Evolutionary conservation across 1,284 basidiomycete species (phyloP).

Genomic region (Ganoderma sp.): DNA sequence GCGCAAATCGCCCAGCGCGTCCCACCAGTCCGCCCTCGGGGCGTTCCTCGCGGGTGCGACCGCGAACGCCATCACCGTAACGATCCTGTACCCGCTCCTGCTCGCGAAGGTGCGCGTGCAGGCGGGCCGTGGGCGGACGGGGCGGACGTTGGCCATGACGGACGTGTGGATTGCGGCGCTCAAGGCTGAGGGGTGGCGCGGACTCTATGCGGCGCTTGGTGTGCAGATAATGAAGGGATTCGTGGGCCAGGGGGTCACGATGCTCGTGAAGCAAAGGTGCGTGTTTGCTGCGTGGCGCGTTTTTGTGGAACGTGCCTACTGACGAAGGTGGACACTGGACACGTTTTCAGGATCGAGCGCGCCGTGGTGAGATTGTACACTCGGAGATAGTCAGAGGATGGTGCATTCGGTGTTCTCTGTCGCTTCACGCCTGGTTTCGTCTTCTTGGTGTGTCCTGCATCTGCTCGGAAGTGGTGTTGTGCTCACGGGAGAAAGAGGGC

Average conservation of each 20-base stretch:
- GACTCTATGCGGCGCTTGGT: slow-evolving; percentile 59
- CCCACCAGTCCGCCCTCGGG: slow-evolving; percentile 39
- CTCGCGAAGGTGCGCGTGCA: slow-evolving; percentile 63
- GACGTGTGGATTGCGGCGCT: slow-evolving; percentile 36
- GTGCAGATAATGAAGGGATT: slow-evolving; percentile 61
- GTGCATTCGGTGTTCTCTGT: neutral
- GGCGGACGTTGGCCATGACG: slow-evolving; percentile 27
- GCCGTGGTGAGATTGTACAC: slow-evolving; percentile 14
- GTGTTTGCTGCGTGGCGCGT: slow-evolving; percentile 1
- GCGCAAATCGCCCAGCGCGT: slow-evolving; percentile 2
- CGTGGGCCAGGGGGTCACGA: slow-evolving; percentile 60
- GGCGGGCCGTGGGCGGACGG: slow-evolving; percentile 36
- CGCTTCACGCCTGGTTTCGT: neutral
- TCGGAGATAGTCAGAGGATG: neutral
- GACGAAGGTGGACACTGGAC: neutral
- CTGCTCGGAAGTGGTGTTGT: neutral
- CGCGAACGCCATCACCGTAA: slow-evolving; percentile 50
- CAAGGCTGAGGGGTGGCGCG: slow-evolving; percentile 40
- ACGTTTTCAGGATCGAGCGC: slow-evolving; percentile 17
- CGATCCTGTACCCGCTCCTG: slow-evolving; percentile 59
- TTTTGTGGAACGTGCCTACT: neutral
- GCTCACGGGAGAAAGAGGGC: neutral
- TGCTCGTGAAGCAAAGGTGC: slow-evolving; percentile 60
- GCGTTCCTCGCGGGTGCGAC: slow-evolving; percentile 60
- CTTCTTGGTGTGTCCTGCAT: neutral